Percentiles rank a stretch among this genome's conserved stretches.
Conservation (phyloP, 345 rosid species). For the Salix suchowensis region DNA sequence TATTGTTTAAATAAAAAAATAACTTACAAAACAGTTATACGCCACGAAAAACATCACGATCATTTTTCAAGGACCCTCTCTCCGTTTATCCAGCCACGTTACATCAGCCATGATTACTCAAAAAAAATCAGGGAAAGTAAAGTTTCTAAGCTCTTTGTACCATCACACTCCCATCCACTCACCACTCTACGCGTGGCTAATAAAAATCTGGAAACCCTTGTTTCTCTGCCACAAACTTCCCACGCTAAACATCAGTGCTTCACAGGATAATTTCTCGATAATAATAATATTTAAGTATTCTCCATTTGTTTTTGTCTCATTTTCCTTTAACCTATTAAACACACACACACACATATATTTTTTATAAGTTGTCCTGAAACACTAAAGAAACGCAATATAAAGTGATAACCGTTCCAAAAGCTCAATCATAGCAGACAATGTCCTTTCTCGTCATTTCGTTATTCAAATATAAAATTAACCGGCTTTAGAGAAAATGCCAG, state of each 20-base stretch:
- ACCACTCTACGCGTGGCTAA: neutral
- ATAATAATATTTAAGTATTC: neutral
- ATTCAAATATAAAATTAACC: neutral
- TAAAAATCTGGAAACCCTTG: neutral
- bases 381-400: neutral
- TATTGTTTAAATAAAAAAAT: too few species aligned
- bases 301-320: neutral
- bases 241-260: neutral
- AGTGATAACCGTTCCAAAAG: neutral
- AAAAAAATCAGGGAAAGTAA: neutral
- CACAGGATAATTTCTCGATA: neutral
- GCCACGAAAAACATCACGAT: neutral
- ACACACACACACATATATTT: too few species aligned
- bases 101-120: neutral
- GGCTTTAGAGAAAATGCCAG: conserved; percentile 1
- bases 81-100: neutral
- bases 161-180: neutral
- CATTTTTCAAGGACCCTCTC: neutral
- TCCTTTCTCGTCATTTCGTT: neutral
- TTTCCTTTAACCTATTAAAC: too few species aligned
- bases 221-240: neutral
- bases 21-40: too few species aligned
- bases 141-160: neutral
- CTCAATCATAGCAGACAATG: neutral
- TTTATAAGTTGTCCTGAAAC: too few species aligned